A percentile compares a stretch with the other conserved stretches of the same genome.
Evolutionary conservation across 345 rosid species (phyloP).

Genomic region (Viola odorata): DNA sequence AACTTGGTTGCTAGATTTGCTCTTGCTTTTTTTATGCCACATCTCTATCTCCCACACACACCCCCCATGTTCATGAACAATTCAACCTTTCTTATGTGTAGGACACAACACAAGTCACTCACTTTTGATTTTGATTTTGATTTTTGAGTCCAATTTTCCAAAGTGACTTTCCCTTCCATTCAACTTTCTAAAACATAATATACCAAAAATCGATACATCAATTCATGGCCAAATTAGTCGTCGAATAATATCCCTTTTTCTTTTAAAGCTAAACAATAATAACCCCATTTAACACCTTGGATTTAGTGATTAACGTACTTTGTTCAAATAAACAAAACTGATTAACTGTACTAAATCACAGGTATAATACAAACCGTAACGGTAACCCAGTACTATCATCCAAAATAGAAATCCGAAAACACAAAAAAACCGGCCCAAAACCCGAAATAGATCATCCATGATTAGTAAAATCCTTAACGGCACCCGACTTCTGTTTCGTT

Average conservation of each 20-base stretch:
- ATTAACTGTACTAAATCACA: constrained; percentile 12
- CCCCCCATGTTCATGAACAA: neutral
- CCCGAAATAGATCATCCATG: neutral
- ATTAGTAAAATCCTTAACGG: neutral
- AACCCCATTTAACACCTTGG: constrained; percentile 1
- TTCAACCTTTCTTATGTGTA: neutral
- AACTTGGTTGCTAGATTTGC: neutral
- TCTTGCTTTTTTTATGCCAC: neutral
- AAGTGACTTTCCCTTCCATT: neutral
- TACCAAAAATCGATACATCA: neutral
- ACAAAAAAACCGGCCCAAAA: neutral
- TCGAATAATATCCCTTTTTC: neutral
- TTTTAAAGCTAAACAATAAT: neutral
- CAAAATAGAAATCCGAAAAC: constrained; percentile 6
- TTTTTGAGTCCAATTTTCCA: neutral
- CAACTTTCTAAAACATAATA: neutral
- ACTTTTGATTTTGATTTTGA: neutral
- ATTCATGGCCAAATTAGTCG: constrained; percentile 15
- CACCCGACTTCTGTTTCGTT: neutral
- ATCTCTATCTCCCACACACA: constrained; percentile 10
- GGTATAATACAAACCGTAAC: constrained; percentile 8
- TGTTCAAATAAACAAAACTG: too few relatives aligned
- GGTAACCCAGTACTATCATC: neutral
- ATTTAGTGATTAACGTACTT: constrained; percentile 6
- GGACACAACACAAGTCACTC: neutral